Evolutionary conservation across 257 asterid genomes (phyloP), one percentile per base, ranked within the genome.

Genomic region (Solanum virginianum): DNA sequence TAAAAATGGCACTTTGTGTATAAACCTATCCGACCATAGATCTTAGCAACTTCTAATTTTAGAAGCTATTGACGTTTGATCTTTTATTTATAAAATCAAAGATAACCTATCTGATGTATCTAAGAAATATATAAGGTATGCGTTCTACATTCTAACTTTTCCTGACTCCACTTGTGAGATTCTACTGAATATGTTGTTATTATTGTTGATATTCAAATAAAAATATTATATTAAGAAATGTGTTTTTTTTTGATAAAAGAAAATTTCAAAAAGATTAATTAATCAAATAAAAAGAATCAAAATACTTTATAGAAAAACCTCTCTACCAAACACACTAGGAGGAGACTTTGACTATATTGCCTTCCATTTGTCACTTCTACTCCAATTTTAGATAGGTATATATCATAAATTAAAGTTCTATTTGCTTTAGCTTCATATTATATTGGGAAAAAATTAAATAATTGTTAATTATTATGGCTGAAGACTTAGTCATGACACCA

Each of bases 401-500:
- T 75, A 24, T 13, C 18, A 75, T 49, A 77, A 77, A 15, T 43
- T 32, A 32, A 32, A 32, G 36, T 49, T 74, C 39, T 6, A 74
- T 3, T 77, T 49, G 45, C 62, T 49, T 69, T 77, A 24, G 10
- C 51, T 75, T 26, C 51, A 51, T 69, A 77, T 77, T 51, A 8
- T 77, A 77, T 15, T 77, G 3, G n/a, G 82, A 0, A 14, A 71
- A 49, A 36, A 36, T 4, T 68, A 68, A 68, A 75, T 24, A 75
- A 49, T 75, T 75, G 82, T 49, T 75, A 24, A 75, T 22, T 47
- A 47, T 69, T 69, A 47, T 77, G 26, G 63, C 16, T 51, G 43
- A 36, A 22, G n/a, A 82, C 12, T 57, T 41, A 62, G 80, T 80
- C 74, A 86, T 85, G 88, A 83, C 90, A 88, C 86, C 90, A 85